Conservation (phyloP, 305 asterid genomes). For the Caryopteris hybrid region DNA sequence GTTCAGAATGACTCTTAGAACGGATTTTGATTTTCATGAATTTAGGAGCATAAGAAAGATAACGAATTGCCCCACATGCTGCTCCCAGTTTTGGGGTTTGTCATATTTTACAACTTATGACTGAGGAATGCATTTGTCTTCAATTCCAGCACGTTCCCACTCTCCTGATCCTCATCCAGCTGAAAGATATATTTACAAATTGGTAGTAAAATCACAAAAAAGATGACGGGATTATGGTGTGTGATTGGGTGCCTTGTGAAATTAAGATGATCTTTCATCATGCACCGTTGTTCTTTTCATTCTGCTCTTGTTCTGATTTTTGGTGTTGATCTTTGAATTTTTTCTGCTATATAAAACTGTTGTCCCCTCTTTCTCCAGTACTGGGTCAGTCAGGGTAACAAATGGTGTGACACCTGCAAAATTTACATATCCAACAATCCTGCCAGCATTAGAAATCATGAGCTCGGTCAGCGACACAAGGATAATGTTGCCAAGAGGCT, state of each 20-base stretch:
- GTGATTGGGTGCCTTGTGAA: neutral
- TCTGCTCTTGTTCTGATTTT: neutral
- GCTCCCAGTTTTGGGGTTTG: neutral
- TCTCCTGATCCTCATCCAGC: neutral
- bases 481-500: conserved; percentile 79
- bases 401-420: conserved; percentile 98
- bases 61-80: neutral
- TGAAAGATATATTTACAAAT: neutral
- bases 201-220: neutral
- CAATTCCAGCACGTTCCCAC: neutral
- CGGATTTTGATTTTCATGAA: neutral
- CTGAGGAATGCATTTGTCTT: neutral
- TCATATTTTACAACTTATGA: neutral
- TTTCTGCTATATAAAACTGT: conserved; percentile 14
- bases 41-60: neutral
- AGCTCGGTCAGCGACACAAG: conserved; percentile 88
- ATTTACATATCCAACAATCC: conserved; percentile 90
- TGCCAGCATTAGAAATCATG: conserved; percentile 93
- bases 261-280: neutral
- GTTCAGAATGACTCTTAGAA: neutral
- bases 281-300: neutral
- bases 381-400: conserved; percentile 99
- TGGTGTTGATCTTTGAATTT: conserved; percentile 1
- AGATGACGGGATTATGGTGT: neutral
- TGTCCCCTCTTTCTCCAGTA: conserved; percentile 41